Base-by-base conservation (phyloP, 1,284 basidiomycete genomes). In the Malassezia psittaci region DNA sequence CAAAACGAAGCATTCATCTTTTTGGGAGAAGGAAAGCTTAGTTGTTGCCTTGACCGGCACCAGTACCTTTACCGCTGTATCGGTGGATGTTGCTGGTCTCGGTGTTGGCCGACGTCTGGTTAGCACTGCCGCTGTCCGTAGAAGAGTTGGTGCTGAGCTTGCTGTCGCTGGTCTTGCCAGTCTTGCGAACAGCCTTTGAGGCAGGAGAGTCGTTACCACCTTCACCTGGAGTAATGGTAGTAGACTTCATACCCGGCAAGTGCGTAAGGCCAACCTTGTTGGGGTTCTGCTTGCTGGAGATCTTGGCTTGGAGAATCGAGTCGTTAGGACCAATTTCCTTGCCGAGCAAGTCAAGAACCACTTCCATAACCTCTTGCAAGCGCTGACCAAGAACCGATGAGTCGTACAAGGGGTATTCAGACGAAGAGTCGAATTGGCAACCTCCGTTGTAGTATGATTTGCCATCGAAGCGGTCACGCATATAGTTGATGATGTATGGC, bases 241-340 rank as follows among this genome's bases (percentile, higher is more conserved):
- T 37, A 19, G 35, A 38, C 24, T 52, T 42, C 24, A 52, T 18
- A 19, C 37, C 50, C 3, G 36, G 12, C 9, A 40, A 18, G 15
- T 52, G 45, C 3, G n/a, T n/a, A 5, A 48, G n/a, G n/a, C 46
- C 45, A 11, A 32, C 45, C 55, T 48, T 57, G 55, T 57, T 57
- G 36, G 55, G 55, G 55, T 57, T 57, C 51, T 57, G 38, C 19
- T 47, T 34, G 38, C 47, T 37, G n/a, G 19, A 13, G 18, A 52
- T 16, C 50, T 48, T 52, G 32, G 33, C 13, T 12, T 15, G 21
- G 15, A 48, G 9, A 38, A 57, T 57, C 15, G 11, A 29, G 45
- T 57, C 55, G 10, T 49, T 49, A 5, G 50, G 50, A 45, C 55
- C 55, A 52, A 57, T 57, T 35, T 57, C 51, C 55, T 57, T 57